A percentile compares a stretch with the other conserved stretches of the same genome.
Evolutionary conservation across 129 eudicot genomes (phyloP).

Genomic region (Pseudognaphalium luteoalbum): DNA sequence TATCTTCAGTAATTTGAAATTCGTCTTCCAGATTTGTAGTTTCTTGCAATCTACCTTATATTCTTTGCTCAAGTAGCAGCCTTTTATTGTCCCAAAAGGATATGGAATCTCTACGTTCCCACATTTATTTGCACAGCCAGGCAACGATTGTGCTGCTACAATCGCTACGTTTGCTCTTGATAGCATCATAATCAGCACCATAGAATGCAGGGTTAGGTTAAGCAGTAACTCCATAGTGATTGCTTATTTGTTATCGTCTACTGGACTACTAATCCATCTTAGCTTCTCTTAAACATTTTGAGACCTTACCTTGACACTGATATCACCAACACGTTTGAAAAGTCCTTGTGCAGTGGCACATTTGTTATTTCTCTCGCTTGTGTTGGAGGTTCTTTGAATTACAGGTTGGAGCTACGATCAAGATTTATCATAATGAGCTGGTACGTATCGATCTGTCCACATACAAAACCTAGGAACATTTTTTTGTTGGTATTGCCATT

Average conservation of each 20-base stretch:
- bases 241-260: background rate
- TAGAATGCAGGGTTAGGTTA: background rate
- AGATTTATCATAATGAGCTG: too few relatives aligned
- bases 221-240: background rate
- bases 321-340: background rate
- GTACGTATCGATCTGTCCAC: too few relatives aligned
- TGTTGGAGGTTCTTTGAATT: too few relatives aligned
- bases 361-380: too few relatives aligned
- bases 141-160: conserved; percentile 2
- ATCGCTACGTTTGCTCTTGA: conserved; percentile 17
- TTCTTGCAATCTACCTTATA: conserved; percentile 15
- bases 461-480: too few relatives aligned
- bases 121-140: conserved; percentile 31
- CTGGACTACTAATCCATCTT: background rate
- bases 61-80: conserved; percentile 26
- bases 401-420: too few relatives aligned
- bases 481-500: too few relatives aligned
- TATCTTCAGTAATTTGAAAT: conserved; percentile 13
- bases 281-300: conserved; percentile 1
- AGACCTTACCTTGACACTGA: background rate
- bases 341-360: too few relatives aligned
- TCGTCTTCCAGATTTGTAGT: background rate
- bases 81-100: conserved; percentile 23
- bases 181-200: conserved; percentile 10
- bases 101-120: conserved; percentile 13